Base-by-base conservation (phyloP, 495 filamentous ascomycete species). In the Penicillium macrosclerotiorum region DNA sequence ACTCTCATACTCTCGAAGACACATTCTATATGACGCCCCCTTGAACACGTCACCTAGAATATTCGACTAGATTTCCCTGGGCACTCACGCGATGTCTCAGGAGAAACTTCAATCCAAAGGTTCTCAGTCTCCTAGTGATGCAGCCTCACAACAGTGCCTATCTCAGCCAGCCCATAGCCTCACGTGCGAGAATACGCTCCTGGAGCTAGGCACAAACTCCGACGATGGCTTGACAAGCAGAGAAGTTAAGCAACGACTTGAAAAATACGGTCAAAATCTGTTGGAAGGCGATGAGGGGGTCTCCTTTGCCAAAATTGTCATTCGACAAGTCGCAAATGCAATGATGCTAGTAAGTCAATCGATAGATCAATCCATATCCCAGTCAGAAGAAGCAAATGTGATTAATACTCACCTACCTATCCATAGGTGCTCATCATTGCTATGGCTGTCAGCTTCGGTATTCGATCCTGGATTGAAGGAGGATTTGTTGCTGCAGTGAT, bases 371-470 rank as follows among this genome's bases (percentile, higher is more conserved):
- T 23, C 13, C 3, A 3, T 5, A 4, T 13, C 1, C 4, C 1
- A 9, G 7, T n/a, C 16, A 14, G 9, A 31, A 26, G 20, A 34
- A 22, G 11, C 8, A 33, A 6, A 19, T 22, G 5, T 18, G 13
- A 31, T 42, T 39, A 23, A 49, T 50, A 52, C 43, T 8, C 1
- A 12, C 37, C 12, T 23, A 38, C n/a, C 20, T 7, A 22, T 22
- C 1, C 31, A 9, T 50, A 83, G 81, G 75, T 86, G 5, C 73
- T 83, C 17, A 81, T 86, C 42, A 68, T 85, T 44, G 84, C 79
- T 12, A 88, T 88, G 84, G 76, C 72, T 20, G 81, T 86, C 38
- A 83, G 78, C 57, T 87, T 84, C 52, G 82, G 78, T 4, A 86
- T 87, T 37, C 55, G 69, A 43, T 83, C 81, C 2, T 87, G 76